phyloP scores from a whole-genome alignment of 2,329 filamentous ascomycete species.

The Aspergillus udagawae region DNA sequence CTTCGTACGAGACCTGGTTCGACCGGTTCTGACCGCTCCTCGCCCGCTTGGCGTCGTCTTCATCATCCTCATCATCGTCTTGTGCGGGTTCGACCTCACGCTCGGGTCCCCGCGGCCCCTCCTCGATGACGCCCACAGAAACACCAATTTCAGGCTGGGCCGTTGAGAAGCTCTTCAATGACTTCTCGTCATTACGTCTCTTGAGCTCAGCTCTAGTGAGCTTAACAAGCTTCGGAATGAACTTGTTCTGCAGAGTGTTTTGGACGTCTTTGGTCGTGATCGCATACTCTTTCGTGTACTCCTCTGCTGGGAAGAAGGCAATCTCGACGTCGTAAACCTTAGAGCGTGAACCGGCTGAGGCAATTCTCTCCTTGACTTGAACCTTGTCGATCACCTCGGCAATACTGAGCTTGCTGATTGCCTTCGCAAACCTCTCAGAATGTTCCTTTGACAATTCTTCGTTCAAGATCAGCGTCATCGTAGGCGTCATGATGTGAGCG shows the following conservation, averaged over 20 bases:
- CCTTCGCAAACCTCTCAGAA: conserved; percentile 80
- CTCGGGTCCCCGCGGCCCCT: conserved; percentile 46
- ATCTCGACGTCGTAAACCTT: conserved; percentile 83
- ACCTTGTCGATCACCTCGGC: conserved; percentile 80
- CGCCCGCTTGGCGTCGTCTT: conserved; percentile 64
- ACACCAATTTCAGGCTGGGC: conserved; percentile 74
- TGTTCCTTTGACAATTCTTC: conserved; percentile 65
- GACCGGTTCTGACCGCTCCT: conserved; percentile 64
- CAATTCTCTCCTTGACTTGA: conserved; percentile 73
- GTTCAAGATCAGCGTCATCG: conserved; percentile 67
- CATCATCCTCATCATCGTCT: conserved; percentile 72
- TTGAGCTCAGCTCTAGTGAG: conserved; percentile 72
- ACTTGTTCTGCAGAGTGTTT: conserved; percentile 71
- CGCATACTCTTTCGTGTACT: conserved; percentile 82
- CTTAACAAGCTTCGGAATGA: conserved; percentile 68
- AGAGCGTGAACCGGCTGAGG: conserved; percentile 65
- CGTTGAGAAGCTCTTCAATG: conserved; percentile 54
- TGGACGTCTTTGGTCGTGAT: conserved; percentile 76
- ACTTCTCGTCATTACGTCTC: conserved; percentile 65
- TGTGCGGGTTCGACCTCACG: conserved; percentile 58
- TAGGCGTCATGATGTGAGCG: conserved; percentile 80
- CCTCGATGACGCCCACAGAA: conserved; percentile 54
- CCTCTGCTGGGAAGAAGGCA: conserved; percentile 75
- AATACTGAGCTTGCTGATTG: conserved; percentile 79
- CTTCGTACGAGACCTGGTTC: conserved; percentile 84